These are phyloP conservation scores for Melaleuca quinquenervia DNA, from an alignment of 345 rosid genomes.

Conservation along the genomic window DNA sequence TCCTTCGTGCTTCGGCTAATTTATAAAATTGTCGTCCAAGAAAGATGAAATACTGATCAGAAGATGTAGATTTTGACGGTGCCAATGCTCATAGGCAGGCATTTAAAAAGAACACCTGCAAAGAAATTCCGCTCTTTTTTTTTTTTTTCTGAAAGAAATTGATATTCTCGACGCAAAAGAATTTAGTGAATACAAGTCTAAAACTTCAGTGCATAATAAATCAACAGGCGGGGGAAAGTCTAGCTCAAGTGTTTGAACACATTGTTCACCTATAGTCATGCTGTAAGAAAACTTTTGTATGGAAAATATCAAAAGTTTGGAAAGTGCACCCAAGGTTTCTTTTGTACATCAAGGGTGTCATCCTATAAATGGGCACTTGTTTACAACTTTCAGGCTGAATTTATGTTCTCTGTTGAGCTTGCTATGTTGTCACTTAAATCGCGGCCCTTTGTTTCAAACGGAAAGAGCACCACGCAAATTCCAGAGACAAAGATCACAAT, in stretches of 20 bases:
- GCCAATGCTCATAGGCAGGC: neutral
- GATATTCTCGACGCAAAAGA: no score
- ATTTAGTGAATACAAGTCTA: no score
- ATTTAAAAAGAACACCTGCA: neutral
- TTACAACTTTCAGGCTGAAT: neutral
- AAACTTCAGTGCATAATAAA: no score
- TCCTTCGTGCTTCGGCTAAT: neutral
- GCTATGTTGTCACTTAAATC: constrained; percentile 33
- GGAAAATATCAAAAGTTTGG: neutral
- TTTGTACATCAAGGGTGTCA: neutral
- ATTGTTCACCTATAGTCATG: neutral
- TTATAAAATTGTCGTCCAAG: neutral
- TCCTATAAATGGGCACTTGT: neutral
- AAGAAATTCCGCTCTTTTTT: neutral
- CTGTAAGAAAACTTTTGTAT: neutral
- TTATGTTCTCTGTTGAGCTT: neutral
- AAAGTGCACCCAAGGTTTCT: neutral
- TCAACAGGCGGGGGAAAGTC: no score
- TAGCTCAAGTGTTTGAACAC: neutral
- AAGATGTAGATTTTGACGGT: neutral
- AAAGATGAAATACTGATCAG: neutral
- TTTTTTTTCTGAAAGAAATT: no score
- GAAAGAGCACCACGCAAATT: constrained; percentile 56
- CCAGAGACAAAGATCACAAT: constrained; percentile 48
- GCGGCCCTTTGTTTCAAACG: constrained; percentile 77